Percentiles rank a stretch among this genome's conserved stretches.
Conservation (phyloP, 768 basidiomycete genomes). For the Rhizopogon salebrosus region DNA sequence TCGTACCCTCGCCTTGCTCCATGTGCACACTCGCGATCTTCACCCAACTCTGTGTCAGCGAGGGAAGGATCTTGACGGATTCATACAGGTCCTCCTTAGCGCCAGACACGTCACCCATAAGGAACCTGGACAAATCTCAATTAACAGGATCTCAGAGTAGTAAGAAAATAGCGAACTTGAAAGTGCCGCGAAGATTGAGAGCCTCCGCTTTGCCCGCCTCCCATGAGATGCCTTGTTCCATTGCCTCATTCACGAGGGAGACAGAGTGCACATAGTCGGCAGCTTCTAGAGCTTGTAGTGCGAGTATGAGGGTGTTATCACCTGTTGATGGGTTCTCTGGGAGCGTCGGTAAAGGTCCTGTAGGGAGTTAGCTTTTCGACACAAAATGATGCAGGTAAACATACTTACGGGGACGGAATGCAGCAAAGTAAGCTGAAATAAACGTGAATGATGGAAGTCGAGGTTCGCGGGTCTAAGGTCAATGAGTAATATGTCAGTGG, state of each 20-base stretch:
- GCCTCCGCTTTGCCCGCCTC: constrained; percentile 78
- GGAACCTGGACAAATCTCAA: constrained; percentile 54
- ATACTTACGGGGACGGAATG: constrained; percentile 82
- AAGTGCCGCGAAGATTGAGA: constrained; percentile 89
- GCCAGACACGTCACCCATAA: constrained; percentile 75
- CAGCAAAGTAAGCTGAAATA: constrained; percentile 92
- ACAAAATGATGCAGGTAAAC: not conserved
- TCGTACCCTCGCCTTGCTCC: constrained; percentile 81
- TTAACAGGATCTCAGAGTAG: not conserved
- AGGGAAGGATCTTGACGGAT: constrained; percentile 61
- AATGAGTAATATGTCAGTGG: not conserved
- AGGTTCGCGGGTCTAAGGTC: constrained; percentile 56
- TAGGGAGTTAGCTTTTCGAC: not conserved
- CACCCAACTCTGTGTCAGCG: constrained; percentile 83
- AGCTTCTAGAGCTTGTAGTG: constrained; percentile 79
- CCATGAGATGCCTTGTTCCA: constrained; percentile 82
- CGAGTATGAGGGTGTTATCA: constrained; percentile 77
- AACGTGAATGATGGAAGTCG: constrained; percentile 87
- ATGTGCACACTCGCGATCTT: constrained; percentile 97
- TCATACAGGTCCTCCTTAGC: constrained; percentile 82
- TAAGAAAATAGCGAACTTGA: constrained; percentile 58
- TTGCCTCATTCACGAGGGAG: constrained; percentile 74
- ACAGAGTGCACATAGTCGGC: constrained; percentile 81
- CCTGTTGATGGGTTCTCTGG: constrained; percentile 75
- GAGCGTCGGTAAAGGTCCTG: constrained; percentile 64